Evolutionary conservation across 2,329 filamentous ascomycete species (phyloP).

Genomic region (Aspergillus jensenii): DNA sequence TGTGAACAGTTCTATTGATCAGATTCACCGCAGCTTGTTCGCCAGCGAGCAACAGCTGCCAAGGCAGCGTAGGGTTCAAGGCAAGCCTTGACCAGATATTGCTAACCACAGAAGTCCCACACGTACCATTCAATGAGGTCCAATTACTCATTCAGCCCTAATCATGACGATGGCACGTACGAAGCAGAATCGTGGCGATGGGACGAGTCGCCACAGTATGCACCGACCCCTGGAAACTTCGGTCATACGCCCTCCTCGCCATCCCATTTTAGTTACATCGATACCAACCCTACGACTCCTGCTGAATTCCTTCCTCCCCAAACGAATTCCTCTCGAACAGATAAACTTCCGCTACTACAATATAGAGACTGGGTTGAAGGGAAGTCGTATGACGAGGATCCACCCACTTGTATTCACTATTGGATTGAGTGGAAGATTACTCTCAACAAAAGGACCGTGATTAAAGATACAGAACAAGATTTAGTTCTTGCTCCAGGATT

Average conservation of each 20-base stretch:
- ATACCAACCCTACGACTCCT: slow-evolving; percentile 1
- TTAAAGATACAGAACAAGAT: slow-evolving; percentile 15
- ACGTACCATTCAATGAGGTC: not conserved
- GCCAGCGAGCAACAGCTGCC: slow-evolving; percentile 9
- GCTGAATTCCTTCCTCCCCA: slow-evolving; percentile 1
- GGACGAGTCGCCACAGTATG: slow-evolving; percentile 7
- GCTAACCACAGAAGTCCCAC: slow-evolving; percentile 6
- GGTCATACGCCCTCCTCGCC: slow-evolving; percentile 7
- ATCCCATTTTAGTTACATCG: not conserved
- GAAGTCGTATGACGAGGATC: slow-evolving; percentile 14
- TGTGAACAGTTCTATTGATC: not conserved
- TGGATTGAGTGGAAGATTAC: slow-evolving; percentile 17
- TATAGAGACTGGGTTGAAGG: slow-evolving; percentile 14
- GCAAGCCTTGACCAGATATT: slow-evolving; percentile 9
- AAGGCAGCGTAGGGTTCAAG: slow-evolving; percentile 7
- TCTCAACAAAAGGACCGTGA: slow-evolving; percentile 13
- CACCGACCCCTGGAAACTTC: slow-evolving; percentile 6
- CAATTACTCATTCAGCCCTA: slow-evolving; percentile 1
- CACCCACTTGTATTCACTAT: slow-evolving; percentile 16
- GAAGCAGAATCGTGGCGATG: slow-evolving; percentile 2
- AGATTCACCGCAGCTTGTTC: slow-evolving; percentile 2
- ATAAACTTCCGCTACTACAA: slow-evolving; percentile 10
- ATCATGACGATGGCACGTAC: slow-evolving; percentile 1
- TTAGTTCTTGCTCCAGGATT: slow-evolving; percentile 12
- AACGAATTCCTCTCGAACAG: not conserved